Conservation (phyloP, 345 rosid genomes). For the Brassica rapa region DNA sequence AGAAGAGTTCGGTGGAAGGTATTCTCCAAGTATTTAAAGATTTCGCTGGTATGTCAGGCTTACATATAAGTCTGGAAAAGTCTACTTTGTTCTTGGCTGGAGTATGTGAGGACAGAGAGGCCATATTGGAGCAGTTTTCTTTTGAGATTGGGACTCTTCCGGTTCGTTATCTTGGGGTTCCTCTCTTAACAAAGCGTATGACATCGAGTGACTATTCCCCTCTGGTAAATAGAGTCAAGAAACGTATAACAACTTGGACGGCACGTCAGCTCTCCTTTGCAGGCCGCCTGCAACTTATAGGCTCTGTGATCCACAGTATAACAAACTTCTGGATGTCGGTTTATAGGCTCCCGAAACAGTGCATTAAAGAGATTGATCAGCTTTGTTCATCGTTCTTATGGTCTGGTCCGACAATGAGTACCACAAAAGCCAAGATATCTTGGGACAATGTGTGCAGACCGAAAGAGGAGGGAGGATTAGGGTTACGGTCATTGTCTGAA, state of each 20-base stretch:
- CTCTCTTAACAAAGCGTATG: too few relatives aligned
- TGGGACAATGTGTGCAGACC: background rate
- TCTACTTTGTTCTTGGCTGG: background rate
- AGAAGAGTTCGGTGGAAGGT: background rate
- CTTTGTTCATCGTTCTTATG: background rate
- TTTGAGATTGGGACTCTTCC: too few relatives aligned
- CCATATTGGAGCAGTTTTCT: background rate
- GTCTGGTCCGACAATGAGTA: background rate
- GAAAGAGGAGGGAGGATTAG: background rate
- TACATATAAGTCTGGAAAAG: background rate
- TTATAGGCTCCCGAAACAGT: background rate
- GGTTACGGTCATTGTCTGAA: background rate
- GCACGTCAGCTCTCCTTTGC: background rate
- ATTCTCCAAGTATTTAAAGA: background rate
- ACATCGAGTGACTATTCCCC: background rate
- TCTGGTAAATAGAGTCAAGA: background rate
- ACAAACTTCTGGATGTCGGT: background rate
- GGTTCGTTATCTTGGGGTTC: too few relatives aligned
- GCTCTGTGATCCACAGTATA: background rate
- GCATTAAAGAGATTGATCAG: background rate
- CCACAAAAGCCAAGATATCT: background rate
- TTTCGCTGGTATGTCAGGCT: background rate
- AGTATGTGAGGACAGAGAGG: background rate
- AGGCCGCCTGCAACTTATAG: background rate
- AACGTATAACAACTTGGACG: background rate